Evolutionary conservation across 2,329 filamentous ascomycete genomes (phyloP).

Genomic region (Aureobasidium sp.): DNA sequence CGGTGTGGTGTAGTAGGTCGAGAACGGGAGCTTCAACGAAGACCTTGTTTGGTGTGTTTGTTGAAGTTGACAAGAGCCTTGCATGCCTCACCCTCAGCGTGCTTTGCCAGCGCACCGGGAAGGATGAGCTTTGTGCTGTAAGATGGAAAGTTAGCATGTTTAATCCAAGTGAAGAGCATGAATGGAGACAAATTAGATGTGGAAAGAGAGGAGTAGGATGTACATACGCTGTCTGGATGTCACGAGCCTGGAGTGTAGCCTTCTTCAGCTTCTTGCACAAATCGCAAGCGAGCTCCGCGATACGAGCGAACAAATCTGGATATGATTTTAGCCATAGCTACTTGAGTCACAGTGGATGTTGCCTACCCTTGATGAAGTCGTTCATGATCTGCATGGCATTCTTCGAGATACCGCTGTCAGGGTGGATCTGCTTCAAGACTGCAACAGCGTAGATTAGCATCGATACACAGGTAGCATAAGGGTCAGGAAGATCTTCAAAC

Average conservation of each 20-base stretch:
- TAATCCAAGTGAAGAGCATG: neutral
- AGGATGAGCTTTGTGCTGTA: conserved; percentile 8
- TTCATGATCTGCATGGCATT: conserved; percentile 1
- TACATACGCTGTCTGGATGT: conserved; percentile 11
- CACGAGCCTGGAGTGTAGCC: neutral
- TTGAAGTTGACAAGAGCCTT: neutral
- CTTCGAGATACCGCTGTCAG: neutral
- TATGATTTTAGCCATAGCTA: neutral
- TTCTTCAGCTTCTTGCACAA: conserved; percentile 19
- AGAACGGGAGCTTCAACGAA: neutral
- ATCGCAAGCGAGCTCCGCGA: neutral
- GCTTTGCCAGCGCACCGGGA: neutral
- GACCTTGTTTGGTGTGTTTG: neutral
- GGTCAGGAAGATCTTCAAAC: neutral
- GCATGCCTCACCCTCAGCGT: neutral
- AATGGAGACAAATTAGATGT: too few species aligned
- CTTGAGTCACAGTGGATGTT: neutral
- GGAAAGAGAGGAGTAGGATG: neutral
- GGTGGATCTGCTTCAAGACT: neutral
- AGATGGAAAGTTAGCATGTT: neutral
- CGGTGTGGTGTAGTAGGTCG: too few species aligned
- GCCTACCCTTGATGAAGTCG: conserved; percentile 11
- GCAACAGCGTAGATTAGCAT: neutral
- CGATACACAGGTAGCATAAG: neutral
- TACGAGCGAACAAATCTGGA: neutral